Evolutionary conservation across 495 filamentous ascomycete species (phyloP), one percentile per base, ranked within the genome.

Genomic region (Aspergillus hancockii): DNA sequence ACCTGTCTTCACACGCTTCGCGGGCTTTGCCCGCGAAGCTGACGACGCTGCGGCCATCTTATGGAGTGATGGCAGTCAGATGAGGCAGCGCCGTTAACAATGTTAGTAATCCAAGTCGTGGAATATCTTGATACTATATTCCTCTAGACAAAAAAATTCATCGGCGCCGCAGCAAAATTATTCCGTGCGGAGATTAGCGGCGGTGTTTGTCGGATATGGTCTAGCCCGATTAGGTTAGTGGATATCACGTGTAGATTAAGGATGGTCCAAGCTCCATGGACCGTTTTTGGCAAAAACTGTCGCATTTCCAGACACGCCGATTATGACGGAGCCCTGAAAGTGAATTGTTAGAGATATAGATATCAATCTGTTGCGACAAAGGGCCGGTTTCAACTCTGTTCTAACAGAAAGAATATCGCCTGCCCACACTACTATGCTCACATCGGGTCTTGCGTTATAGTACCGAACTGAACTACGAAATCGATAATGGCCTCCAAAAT

Each of bases 1-100:
- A 61, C 84, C 73, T 50, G 63, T 64, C 75, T 88, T 87, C 58
- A 80, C 66, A 38, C 80, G 75, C 74, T 87, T 86, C 54, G 79
- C 81, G 67, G 85, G 78, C 74, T 88, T 90, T 22, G 76, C 73
- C 66, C 87, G 86, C 64, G 84, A 84, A 58, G 85, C 85, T 58
- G 85, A 84, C 55, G 83, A 81, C 60, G 79, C 80, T 69, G 84
- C 80, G 54, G 79, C 78, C 81, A 86, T 85, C 49, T 63, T 73
- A 58, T 61, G 36, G 45, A 54, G 25, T 60, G 60, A 64, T 59
- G 58, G 65, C 47, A 41, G 45, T 38, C 31, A 46, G 50, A 46
- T 65, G 55, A 59, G 60, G 65, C 67, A 75, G 71, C 67, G 70
- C 66, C 68, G 69, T 60, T 65, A 57, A 59, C 58, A 59, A 68